A percentile compares a stretch with the other conserved stretches of the same genome.
Evolutionary conservation across 768 basidiomycete genomes (phyloP).

Genomic region (Pleurotus tuoliensis): DNA sequence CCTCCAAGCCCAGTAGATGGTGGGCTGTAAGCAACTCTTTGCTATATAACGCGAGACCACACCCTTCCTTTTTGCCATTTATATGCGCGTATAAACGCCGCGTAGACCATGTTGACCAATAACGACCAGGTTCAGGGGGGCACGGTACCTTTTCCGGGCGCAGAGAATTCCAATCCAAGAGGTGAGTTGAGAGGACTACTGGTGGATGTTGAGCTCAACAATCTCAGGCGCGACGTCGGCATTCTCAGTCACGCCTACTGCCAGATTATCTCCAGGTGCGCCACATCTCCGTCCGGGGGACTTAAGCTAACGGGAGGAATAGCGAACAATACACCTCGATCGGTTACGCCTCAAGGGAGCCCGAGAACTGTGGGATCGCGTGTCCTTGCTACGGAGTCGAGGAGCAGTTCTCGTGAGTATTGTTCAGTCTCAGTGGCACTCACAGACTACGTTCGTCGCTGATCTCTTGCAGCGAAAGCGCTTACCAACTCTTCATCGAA

Average conservation of each 20-base stretch:
- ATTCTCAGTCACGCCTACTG: background rate
- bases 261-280: background rate
- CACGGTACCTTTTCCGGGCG: background rate
- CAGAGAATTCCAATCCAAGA: background rate
- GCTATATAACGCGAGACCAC: no score
- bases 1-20: no score
- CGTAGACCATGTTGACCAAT: background rate
- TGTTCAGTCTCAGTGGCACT: background rate
- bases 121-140: background rate
- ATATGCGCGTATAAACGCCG: slow-evolving; percentile 1
- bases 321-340: background rate
- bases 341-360: background rate
- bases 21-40: no score
- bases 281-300: background rate
- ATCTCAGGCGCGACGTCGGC: background rate
- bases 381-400: background rate
- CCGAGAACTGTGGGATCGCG: background rate
- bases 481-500: slow-evolving; percentile 24
- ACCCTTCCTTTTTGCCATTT: no score
- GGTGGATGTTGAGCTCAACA: background rate
- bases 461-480: background rate
- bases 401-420: background rate
- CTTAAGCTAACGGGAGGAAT: background rate
- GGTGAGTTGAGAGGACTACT: no score
- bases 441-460: background rate